A percentile compares a stretch with the other conserved stretches of the same genome.
Conservation (phyloP, 1,284 basidiomycete genomes). For the Ganoderma sp. region DNA sequence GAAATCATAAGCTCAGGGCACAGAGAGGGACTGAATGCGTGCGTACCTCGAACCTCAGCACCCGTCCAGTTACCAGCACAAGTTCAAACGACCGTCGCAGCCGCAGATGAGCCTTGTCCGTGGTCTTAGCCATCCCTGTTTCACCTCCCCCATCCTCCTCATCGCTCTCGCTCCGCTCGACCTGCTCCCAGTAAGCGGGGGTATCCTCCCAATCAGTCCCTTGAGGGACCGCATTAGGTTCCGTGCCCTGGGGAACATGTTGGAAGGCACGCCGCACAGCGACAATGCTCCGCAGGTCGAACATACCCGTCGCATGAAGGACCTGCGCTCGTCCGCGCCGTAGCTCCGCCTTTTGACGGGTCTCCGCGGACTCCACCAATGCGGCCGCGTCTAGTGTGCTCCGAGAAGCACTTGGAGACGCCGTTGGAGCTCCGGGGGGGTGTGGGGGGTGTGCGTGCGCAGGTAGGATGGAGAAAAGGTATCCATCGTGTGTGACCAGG, state of each 20-base stretch:
- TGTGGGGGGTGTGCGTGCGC: constrained; percentile 69
- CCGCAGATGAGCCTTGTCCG: constrained; percentile 55
- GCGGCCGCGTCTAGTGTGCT: constrained; percentile 33
- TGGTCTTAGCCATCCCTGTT: constrained; percentile 50
- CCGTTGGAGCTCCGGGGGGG: constrained; percentile 58
- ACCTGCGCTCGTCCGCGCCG: constrained; percentile 72
- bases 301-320: constrained; percentile 64
- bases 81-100: constrained; percentile 81
- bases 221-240: constrained; percentile 41
- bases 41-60: constrained; percentile 77
- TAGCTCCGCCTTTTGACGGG: constrained; percentile 59
- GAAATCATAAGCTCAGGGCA: not conserved
- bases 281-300: constrained; percentile 71
- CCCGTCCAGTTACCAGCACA: constrained; percentile 68
- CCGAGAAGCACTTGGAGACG: not conserved
- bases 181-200: constrained; percentile 47
- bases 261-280: constrained; percentile 69
- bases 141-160: constrained; percentile 73
- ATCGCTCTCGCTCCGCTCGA: constrained; percentile 53
- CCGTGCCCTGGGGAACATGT: constrained; percentile 45
- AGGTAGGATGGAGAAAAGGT: constrained; percentile 66
- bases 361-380: constrained; percentile 39
- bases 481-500: constrained; percentile 74
- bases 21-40: constrained; percentile 5
- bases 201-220: constrained; percentile 42